A percentile compares a stretch with the other conserved stretches of the same genome.
Evolutionary conservation across 2,329 filamentous ascomycete species (phyloP).

Genomic region (Diaporthe amygdali): DNA sequence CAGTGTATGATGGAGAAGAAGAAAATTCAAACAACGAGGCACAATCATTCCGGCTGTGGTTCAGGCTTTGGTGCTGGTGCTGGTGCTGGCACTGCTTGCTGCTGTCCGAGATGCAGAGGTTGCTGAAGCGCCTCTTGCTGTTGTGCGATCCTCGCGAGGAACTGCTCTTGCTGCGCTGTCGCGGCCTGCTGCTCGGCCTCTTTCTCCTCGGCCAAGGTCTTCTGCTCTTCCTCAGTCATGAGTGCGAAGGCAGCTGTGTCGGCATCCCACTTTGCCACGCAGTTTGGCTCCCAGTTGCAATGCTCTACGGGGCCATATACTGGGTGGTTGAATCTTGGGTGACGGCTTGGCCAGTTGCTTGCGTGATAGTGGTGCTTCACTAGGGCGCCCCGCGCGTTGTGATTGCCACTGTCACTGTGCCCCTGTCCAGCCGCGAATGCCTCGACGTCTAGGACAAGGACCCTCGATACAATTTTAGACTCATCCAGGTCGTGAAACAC

Average conservation of each 20-base stretch:
- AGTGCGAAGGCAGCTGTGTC: conserved; percentile 65
- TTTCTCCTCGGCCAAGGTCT: conserved; percentile 47
- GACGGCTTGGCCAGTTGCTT: conserved; percentile 71
- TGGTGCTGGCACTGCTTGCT: not conserved
- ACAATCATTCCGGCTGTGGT: not conserved
- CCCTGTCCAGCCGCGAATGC: conserved; percentile 76
- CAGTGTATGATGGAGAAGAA: not conserved
- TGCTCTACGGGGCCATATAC: conserved; percentile 73
- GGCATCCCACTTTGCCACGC: conserved; percentile 69
- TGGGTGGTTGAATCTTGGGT: conserved; percentile 71
- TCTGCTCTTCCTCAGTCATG: conserved; percentile 64
- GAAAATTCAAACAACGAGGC: not conserved
- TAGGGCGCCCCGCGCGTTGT: conserved; percentile 67
- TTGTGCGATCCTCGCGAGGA: not conserved
- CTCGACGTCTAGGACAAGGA: conserved; percentile 73
- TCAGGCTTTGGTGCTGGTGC: not conserved
- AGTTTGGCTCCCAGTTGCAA: conserved; percentile 72
- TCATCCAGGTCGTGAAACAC: conserved; percentile 69
- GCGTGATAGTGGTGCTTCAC: conserved; percentile 80
- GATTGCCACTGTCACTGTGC: conserved; percentile 75
- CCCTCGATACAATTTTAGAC: conserved; percentile 67
- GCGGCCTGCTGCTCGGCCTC: conserved; percentile 35
- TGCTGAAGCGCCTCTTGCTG: conserved; percentile 12
- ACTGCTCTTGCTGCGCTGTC: conserved; percentile 22
- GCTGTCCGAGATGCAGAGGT: not conserved